phyloP scores from a whole-genome alignment of 768 basidiomycete genomes.

The Boletus pseudopeckii region DNA sequence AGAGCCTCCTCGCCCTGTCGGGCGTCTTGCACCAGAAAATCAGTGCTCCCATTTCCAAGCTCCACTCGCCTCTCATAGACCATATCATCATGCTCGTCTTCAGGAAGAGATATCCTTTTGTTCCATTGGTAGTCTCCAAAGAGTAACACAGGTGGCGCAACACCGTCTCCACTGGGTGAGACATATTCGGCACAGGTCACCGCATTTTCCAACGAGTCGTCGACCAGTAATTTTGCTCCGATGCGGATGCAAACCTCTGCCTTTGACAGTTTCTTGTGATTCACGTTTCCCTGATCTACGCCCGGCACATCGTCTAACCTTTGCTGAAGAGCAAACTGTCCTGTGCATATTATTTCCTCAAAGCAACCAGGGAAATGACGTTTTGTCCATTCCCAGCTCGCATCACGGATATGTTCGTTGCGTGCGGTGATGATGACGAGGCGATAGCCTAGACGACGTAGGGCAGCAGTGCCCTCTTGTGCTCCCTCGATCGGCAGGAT shows the following conservation, averaged over 20 bases:
- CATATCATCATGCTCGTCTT: constrained; percentile 49
- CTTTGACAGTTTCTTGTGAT: constrained; percentile 60
- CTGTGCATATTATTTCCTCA: constrained; percentile 65
- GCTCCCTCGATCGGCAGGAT: constrained; percentile 60
- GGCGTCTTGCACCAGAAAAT: constrained; percentile 55
- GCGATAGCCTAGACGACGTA: constrained; percentile 62
- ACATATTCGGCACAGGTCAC: constrained; percentile 46
- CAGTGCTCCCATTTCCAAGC: constrained; percentile 41
- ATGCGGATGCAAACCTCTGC: constrained; percentile 68
- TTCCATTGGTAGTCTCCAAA: constrained; percentile 83
- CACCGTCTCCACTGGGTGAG: constrained; percentile 6
- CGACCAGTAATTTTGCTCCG: constrained; percentile 64
- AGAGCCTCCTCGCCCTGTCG: constrained; percentile 31
- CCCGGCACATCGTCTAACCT: constrained; percentile 10
- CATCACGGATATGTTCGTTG: constrained; percentile 47
- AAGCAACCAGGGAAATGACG: constrained; percentile 63
- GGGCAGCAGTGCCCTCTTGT: constrained; percentile 48
- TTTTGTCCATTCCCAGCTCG: constrained; percentile 66
- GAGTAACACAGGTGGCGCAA: constrained; percentile 56
- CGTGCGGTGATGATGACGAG: constrained; percentile 79
- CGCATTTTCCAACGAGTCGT: constrained; percentile 81
- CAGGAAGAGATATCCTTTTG: constrained; percentile 46
- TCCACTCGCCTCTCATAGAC: constrained; percentile 49
- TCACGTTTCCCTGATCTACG: constrained; percentile 29
- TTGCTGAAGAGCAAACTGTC: constrained; percentile 60